These are phyloP conservation scores for Russula olivacea DNA, from an alignment of 768 basidiomycete species.

Conservation along the genomic window DNA sequence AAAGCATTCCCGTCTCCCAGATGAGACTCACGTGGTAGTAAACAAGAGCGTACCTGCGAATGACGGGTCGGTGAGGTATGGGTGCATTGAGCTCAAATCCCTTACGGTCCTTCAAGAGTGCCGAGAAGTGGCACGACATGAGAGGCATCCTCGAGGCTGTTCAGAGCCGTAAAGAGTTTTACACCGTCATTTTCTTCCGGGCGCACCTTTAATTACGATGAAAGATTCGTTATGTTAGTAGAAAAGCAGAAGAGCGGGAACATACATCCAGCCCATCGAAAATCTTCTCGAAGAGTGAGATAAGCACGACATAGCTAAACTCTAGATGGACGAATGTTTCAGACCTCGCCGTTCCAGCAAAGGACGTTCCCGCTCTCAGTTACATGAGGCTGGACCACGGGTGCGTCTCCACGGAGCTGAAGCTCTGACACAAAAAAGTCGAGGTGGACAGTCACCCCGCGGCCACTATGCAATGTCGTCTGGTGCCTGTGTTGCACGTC, in stretches of 20 bases:
- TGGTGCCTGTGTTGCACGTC: slow-evolving; percentile 46
- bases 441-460: slow-evolving; percentile 29
- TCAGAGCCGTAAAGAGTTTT: slow-evolving; percentile 40
- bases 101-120: slow-evolving; percentile 77
- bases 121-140: slow-evolving; percentile 50
- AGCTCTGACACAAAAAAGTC: slow-evolving; percentile 73
- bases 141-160: slow-evolving; percentile 28
- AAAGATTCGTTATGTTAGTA: neutral
- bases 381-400: slow-evolving; percentile 63
- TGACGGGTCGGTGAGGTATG: slow-evolving; percentile 3
- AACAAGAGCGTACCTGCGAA: slow-evolving; percentile 67
- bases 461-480: slow-evolving; percentile 22
- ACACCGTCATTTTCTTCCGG: slow-evolving; percentile 67
- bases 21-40: slow-evolving; percentile 58
- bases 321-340: slow-evolving; percentile 16
- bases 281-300: slow-evolving; percentile 36
- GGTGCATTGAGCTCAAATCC: slow-evolving; percentile 16
- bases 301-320: neutral
- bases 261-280: slow-evolving; percentile 76
- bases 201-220: slow-evolving; percentile 44
- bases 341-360: slow-evolving; percentile 85
- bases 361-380: slow-evolving; percentile 49
- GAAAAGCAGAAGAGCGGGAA: neutral
- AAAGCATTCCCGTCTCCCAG: neutral
- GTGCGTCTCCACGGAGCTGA: slow-evolving; percentile 53